Conservation (phyloP, 139 green algal genomes). For the Pleodorina starrii region DNA sequence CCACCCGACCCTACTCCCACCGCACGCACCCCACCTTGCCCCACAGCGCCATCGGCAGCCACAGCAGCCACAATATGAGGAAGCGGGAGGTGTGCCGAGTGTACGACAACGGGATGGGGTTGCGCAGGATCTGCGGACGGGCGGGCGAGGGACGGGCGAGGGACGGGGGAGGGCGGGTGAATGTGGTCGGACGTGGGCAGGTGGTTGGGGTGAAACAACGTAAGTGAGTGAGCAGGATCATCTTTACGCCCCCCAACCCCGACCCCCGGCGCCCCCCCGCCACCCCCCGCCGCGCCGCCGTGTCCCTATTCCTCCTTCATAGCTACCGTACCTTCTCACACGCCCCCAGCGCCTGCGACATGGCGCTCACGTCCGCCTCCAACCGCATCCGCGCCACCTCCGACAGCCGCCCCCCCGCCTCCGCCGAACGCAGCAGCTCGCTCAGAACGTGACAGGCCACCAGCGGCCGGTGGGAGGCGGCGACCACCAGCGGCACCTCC, state of each 20-base stretch:
- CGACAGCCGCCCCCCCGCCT: constrained; percentile 16
- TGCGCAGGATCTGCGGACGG: constrained; percentile 67
- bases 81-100: constrained; percentile 76
- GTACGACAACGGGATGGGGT: constrained; percentile 80
- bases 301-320: no score
- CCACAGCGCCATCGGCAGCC: constrained; percentile 86
- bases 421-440: constrained; percentile 37
- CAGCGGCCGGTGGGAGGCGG: constrained; percentile 27
- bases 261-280: background rate
- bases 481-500: constrained; percentile 37
- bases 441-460: constrained; percentile 38
- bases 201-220: background rate
- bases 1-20: no score
- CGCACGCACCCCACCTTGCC: no score
- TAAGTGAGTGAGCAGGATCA: background rate
- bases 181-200: background rate
- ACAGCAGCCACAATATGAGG: constrained; percentile 84
- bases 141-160: background rate
- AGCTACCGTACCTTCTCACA: constrained; percentile 61
- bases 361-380: constrained; percentile 39
- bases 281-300: background rate
- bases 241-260: no score
- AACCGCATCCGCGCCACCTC: constrained; percentile 10
- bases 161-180: background rate
- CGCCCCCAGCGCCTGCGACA: constrained; percentile 47